Evolutionary conservation across 2,329 filamentous ascomycete genomes (phyloP).

Genomic region (Fusarium redolens): DNA sequence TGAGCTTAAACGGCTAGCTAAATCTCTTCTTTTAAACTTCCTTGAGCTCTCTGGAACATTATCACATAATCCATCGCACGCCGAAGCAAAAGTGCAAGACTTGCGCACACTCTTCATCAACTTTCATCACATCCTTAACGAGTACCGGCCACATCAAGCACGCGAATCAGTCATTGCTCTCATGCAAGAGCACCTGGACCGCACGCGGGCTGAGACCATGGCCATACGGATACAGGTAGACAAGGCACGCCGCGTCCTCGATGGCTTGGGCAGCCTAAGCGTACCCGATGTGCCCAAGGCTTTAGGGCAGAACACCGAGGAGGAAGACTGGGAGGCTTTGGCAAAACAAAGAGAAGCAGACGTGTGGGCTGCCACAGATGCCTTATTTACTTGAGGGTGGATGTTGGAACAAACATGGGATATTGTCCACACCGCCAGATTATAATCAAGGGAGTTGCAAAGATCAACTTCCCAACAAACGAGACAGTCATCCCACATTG

Average conservation of each 20-base stretch:
- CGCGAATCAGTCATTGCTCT: conserved; percentile 86
- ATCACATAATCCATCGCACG: conserved; percentile 55
- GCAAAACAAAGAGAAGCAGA: conserved; percentile 47
- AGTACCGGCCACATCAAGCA: conserved; percentile 93
- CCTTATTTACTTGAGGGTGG: conserved; percentile 49
- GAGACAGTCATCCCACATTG: not conserved
- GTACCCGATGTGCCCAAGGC: conserved; percentile 39
- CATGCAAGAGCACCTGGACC: conserved; percentile 86
- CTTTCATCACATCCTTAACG: conserved; percentile 91
- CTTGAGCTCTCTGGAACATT: conserved; percentile 78
- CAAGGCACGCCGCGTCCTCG: conserved; percentile 79
- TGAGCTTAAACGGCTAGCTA: conserved; percentile 81
- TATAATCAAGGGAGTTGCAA: not conserved
- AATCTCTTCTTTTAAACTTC: conserved; percentile 89
- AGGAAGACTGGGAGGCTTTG: conserved; percentile 30
- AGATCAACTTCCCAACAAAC: not conserved
- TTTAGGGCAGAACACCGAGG: conserved; percentile 30
- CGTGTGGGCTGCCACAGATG: conserved; percentile 58
- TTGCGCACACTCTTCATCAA: conserved; percentile 88
- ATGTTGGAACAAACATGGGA: not conserved
- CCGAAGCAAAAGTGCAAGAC: conserved; percentile 78
- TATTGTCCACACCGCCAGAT: not conserved
- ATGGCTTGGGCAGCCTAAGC: conserved; percentile 70
- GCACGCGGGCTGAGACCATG: conserved; percentile 77
- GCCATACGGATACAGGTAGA: conserved; percentile 74